Evolutionary conservation across 1,284 basidiomycete species (phyloP).

Genomic region (Butyriboletus appendiculatus): DNA sequence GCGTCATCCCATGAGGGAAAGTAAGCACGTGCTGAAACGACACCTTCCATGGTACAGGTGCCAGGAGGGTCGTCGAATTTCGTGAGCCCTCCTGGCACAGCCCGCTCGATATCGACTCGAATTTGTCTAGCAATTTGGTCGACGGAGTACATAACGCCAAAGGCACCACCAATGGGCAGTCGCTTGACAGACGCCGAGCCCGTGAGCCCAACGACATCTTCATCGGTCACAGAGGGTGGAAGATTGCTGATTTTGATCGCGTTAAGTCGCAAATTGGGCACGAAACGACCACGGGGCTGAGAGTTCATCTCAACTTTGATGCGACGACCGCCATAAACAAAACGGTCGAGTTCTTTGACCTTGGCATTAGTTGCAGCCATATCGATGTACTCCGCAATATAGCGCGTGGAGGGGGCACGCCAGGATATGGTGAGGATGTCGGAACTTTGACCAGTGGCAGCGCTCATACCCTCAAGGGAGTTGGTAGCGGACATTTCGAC

Average conservation of each 20-base stretch:
- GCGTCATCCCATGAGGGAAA: slow-evolving; percentile 52
- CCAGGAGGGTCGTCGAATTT: slow-evolving; percentile 25
- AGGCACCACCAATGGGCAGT: slow-evolving; percentile 7
- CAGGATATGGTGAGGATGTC: slow-evolving; percentile 47
- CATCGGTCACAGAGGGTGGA: slow-evolving; percentile 21
- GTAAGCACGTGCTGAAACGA: slow-evolving; percentile 38
- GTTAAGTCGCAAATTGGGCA: slow-evolving; percentile 24
- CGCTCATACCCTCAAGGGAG: slow-evolving; percentile 42
- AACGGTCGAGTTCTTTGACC: slow-evolving; percentile 37
- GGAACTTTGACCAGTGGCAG: slow-evolving; percentile 27
- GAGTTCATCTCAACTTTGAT: slow-evolving; percentile 45
- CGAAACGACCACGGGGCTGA: slow-evolving; percentile 29
- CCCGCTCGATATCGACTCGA: slow-evolving; percentile 22
- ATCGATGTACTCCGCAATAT: slow-evolving; percentile 40
- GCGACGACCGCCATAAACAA: slow-evolving; percentile 38
- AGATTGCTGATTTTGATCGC: slow-evolving; percentile 37
- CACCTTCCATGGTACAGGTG: slow-evolving; percentile 23
- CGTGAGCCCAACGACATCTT: slow-evolving; percentile 24
- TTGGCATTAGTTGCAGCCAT: slow-evolving; percentile 18
- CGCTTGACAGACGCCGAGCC: slow-evolving; percentile 24
- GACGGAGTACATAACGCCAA: background rate
- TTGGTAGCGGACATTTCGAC: slow-evolving; percentile 42
- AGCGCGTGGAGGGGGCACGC: slow-evolving; percentile 40
- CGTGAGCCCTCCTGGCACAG: slow-evolving; percentile 15
- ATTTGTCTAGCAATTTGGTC: slow-evolving; percentile 16